Percentiles rank a stretch among this genome's conserved stretches.
phyloP scores from a whole-genome alignment of 768 basidiomycete species.

The Kwoniella dejecticola region DNA sequence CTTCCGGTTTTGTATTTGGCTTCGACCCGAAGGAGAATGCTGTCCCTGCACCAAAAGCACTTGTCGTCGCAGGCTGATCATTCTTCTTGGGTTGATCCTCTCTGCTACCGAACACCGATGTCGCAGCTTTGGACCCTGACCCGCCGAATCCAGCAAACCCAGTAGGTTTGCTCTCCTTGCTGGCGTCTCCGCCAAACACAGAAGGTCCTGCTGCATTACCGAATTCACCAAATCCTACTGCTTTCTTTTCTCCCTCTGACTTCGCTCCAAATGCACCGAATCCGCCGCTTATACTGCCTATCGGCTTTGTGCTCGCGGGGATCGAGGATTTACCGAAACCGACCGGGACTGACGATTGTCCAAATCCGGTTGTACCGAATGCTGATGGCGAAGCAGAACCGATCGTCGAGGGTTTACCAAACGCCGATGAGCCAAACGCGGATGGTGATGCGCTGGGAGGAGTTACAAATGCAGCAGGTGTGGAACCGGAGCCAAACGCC shows the following conservation, averaged over 20 bases:
- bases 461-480: conserved; percentile 28
- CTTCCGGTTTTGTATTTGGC: background rate
- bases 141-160: conserved; percentile 7
- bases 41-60: background rate
- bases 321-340: conserved; percentile 32
- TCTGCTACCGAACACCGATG: conserved; percentile 5
- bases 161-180: conserved; percentile 6
- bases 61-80: background rate
- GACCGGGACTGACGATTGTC: conserved; percentile 51
- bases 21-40: conserved; percentile 7
- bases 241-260: conserved; percentile 5
- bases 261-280: conserved; percentile 46
- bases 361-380: conserved; percentile 56
- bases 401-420: conserved; percentile 42
- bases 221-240: conserved; percentile 28
- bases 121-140: background rate
- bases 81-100: background rate
- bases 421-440: conserved; percentile 52
- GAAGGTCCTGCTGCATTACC: conserved; percentile 9
- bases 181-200: conserved; percentile 5
- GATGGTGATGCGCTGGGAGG: conserved; percentile 31
- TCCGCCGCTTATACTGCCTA: conserved; percentile 40
- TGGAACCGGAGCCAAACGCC: conserved; percentile 25
- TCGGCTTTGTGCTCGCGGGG: conserved; percentile 14
- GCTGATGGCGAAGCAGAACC: conserved; percentile 52